Evolutionary conservation across 345 rosid genomes (phyloP).

Genomic region (Diplotaxis tenuifolia): DNA sequence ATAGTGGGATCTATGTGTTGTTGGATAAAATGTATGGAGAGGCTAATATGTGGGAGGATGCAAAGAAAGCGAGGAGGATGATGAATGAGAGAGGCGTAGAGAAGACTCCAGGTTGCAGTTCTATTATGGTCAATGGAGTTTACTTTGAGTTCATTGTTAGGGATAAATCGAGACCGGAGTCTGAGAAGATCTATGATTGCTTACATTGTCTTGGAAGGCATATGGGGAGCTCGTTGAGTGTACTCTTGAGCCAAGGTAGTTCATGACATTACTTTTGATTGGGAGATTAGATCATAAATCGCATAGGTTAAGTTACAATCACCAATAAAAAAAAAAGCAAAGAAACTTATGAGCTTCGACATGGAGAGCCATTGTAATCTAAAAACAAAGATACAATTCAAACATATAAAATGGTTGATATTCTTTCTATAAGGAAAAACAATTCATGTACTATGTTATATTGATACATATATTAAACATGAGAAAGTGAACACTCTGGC

Average conservation of each 20-base stretch:
- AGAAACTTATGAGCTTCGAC: too few species aligned
- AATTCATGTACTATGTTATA: not conserved
- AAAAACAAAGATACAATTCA: not conserved
- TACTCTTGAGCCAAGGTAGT: not conserved
- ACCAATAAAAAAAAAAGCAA: too few species aligned
- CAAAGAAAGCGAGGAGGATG: slow-evolving; percentile 58
- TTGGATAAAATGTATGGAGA: slow-evolving; percentile 70
- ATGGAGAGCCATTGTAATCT: too few species aligned
- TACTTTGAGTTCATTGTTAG: slow-evolving; percentile 68
- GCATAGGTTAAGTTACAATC: not conserved
- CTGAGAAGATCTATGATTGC: slow-evolving; percentile 47
- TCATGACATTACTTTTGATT: not conserved
- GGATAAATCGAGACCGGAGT: slow-evolving; percentile 61
- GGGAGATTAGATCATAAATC: too few species aligned
- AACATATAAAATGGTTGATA: not conserved
- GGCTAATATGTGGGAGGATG: slow-evolving; percentile 75
- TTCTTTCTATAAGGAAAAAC: not conserved
- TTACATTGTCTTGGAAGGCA: not conserved
- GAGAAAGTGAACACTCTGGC: not conserved
- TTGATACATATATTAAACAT: not conserved
- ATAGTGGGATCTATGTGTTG: slow-evolving; percentile 79
- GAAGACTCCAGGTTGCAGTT: slow-evolving; percentile 87
- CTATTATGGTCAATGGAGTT: slow-evolving; percentile 63
- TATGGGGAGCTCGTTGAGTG: not conserved
- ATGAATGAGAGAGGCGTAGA: slow-evolving; percentile 73